These are phyloP conservation scores for Allantophomopsis lycopodina DNA, from an alignment of 2,329 filamentous ascomycete species.

Conservation along the genomic window DNA sequence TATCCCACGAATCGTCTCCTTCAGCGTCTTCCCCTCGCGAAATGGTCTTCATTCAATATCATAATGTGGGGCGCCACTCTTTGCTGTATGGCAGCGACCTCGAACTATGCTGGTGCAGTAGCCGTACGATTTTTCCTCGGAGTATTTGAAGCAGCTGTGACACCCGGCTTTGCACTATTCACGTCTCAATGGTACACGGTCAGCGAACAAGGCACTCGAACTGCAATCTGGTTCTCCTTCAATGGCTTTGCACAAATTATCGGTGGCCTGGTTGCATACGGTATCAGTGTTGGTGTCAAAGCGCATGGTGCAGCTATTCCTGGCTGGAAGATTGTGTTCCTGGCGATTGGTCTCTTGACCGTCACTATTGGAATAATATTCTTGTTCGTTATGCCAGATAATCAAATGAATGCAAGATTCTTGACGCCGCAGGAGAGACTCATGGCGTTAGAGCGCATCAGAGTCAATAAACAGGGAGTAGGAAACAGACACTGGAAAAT, in stretches of 20 bases:
- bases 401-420: slow-evolving; percentile 28
- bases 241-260: slow-evolving; percentile 52
- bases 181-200: slow-evolving; percentile 64
- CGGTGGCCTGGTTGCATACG: slow-evolving; percentile 48
- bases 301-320: slow-evolving; percentile 36
- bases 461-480: slow-evolving; percentile 43
- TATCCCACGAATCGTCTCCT: slow-evolving; percentile 17
- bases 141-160: slow-evolving; percentile 54
- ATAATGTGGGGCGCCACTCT: slow-evolving; percentile 47
- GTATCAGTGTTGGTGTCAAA: slow-evolving; percentile 40
- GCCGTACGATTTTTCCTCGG: slow-evolving; percentile 56
- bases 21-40: slow-evolving; percentile 46
- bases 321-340: slow-evolving; percentile 47
- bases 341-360: slow-evolving; percentile 31
- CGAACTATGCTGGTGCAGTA: slow-evolving; percentile 45
- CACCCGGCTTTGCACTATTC: slow-evolving; percentile 54
- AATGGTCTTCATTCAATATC: slow-evolving; percentile 48
- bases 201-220: slow-evolving; percentile 48
- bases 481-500: slow-evolving; percentile 36
- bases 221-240: slow-evolving; percentile 56
- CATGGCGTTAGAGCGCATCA: slow-evolving; percentile 30
- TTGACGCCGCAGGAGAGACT: slow-evolving; percentile 26
- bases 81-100: slow-evolving; percentile 46
- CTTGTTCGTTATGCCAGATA: slow-evolving; percentile 26
- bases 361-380: slow-evolving; percentile 25